Conservation (phyloP, 129 eudicot genomes). For the Rutidosis leptorrhynchoides region DNA sequence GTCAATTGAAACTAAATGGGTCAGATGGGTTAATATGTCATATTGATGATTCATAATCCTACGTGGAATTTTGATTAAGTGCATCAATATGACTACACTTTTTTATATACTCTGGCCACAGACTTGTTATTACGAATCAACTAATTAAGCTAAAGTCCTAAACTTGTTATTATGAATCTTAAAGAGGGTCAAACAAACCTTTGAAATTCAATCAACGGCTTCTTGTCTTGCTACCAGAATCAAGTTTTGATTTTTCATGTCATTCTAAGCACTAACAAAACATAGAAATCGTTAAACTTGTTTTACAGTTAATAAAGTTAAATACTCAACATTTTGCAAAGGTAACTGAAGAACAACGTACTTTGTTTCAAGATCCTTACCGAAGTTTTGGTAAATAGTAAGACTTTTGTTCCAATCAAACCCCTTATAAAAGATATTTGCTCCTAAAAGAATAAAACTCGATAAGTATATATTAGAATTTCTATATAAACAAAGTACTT, state of each 20-base stretch:
- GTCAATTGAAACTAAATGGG: too few species aligned
- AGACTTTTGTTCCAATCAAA: slow-evolving; percentile 17
- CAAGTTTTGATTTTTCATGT: slow-evolving; percentile 51
- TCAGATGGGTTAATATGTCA: too few species aligned
- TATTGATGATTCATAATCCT: too few species aligned
- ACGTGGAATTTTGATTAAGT: too few species aligned
- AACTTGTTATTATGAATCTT: background rate
- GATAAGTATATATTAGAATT: too few species aligned
- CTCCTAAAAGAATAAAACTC: too few species aligned
- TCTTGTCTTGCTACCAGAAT: slow-evolving; percentile 50
- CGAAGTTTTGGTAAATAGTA: slow-evolving; percentile 23
- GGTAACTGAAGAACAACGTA: slow-evolving; percentile 25
- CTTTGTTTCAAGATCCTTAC: slow-evolving; percentile 23
- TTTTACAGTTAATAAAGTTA: slow-evolving; percentile 36
- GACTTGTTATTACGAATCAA: too few species aligned
- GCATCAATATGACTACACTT: too few species aligned
- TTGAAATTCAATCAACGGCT: slow-evolving; percentile 62
- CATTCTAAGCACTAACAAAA: slow-evolving; percentile 38
- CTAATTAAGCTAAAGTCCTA: too few species aligned
- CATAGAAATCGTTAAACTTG: slow-evolving; percentile 53
- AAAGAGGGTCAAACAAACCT: slow-evolving; percentile 37
- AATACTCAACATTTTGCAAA: slow-evolving; percentile 44
- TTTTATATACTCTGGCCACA: too few species aligned
- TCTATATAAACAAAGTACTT: too few species aligned
- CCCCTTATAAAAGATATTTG: slow-evolving; percentile 28